Evolutionary conservation across 225 moss, liverwort and hornwort species (phyloP), one percentile per base, ranked within the genome.

Genomic region (Bryoerythrophyllum caledonicum): DNA sequence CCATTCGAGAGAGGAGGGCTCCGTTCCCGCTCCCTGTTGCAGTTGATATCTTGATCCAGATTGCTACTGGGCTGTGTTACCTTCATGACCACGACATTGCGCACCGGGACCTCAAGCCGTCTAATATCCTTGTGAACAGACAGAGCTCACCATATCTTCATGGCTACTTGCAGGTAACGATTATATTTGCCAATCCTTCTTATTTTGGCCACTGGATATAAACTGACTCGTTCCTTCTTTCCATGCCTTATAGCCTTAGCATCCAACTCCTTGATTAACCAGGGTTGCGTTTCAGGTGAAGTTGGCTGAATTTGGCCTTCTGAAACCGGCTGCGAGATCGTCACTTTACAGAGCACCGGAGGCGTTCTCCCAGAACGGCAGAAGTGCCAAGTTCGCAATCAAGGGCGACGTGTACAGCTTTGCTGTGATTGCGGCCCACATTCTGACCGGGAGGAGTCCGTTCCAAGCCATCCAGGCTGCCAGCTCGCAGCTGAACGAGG

Each of bases 371-470:
- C 76, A 64, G 34, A 74, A 70, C 27, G 63, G 48, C 16, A 68
- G 70, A 56, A 63, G 51, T 17, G 49, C 56, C 1, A 80, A 71
- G 68, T 57, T 41, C 63, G 77, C 49, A 38, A 60, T 74, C 0
- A 83, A 78, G 75, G 78, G 83, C 27, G 86, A 86, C 51, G 83
- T 83, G 49, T 86, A 77, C 60, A 80, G 83, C 67, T 86, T 86
- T 24, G 83, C 67, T 44, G 62, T 83, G 75, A 68, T 80, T 12
- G 80, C 74, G 23, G 77, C 71, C 6, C 57, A 66, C 0, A 80
- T 83, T 51, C 80, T 86, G 38, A 77, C 71, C 5, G 80, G 77
- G 21, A 70, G 52, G 65, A 58, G 28, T 48, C 79, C 74, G 4
- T 78, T 78, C 16, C 74, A 77, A 40, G 71, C 51, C 10, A 65